Conservation (phyloP, 1,284 basidiomycete species). For the Apiotrichum mycotoxinovorans region DNA sequence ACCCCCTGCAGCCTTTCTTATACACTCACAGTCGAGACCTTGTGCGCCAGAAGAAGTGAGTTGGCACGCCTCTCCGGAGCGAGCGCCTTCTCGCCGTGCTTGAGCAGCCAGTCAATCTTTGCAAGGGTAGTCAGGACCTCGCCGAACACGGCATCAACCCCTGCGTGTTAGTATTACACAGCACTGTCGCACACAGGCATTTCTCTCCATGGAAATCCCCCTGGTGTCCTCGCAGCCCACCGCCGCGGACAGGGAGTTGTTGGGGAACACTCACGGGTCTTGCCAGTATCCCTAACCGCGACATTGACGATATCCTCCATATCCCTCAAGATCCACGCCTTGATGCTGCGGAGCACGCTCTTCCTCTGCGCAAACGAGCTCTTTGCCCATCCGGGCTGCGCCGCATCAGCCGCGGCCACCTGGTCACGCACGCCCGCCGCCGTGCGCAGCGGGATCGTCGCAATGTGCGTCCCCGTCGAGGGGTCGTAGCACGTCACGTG, state of each 20-base stretch:
- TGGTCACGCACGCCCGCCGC: slow-evolving; percentile 65
- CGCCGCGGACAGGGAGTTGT: too few species aligned
- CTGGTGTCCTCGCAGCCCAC: too few species aligned
- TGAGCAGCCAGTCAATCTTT: slow-evolving; percentile 73
- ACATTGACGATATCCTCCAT: slow-evolving; percentile 77
- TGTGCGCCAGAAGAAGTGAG: slow-evolving; percentile 80
- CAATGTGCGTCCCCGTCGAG: slow-evolving; percentile 63
- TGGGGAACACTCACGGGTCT: slow-evolving; percentile 67
- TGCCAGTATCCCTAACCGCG: slow-evolving; percentile 92
- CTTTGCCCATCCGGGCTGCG: slow-evolving; percentile 67
- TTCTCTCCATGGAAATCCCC: too few species aligned
- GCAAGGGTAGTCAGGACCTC: slow-evolving; percentile 84
- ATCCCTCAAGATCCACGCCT: slow-evolving; percentile 78
- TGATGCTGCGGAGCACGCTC: slow-evolving; percentile 74
- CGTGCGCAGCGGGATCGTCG: slow-evolving; percentile 59
- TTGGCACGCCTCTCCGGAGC: slow-evolving; percentile 66
- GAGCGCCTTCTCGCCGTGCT: slow-evolving; percentile 71
- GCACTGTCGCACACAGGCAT: background rate
- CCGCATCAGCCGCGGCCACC: slow-evolving; percentile 62
- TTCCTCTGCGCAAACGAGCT: slow-evolving; percentile 73
- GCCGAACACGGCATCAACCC: slow-evolving; percentile 82
- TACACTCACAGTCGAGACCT: slow-evolving; percentile 55
- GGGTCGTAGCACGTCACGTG: slow-evolving; percentile 91
- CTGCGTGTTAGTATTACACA: slow-evolving; percentile 54
- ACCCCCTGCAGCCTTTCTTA: background rate